Percentiles rank a stretch among this genome's conserved stretches.
phyloP scores from a whole-genome alignment of 805 yeast genomes.

The Schizosaccharomyces lindneri region DNA sequence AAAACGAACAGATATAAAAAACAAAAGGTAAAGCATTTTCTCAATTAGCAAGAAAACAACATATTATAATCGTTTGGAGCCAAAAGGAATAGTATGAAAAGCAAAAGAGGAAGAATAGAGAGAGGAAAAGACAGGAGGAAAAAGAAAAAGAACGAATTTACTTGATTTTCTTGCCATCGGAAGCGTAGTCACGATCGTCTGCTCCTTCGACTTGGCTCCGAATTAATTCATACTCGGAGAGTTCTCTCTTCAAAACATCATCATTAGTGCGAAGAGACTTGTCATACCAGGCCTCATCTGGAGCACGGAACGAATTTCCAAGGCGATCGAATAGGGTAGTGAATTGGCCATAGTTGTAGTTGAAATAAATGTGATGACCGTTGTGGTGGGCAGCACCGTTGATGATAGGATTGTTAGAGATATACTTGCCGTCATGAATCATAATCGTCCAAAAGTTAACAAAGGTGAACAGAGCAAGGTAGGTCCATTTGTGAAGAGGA shows the following conservation, averaged over 20 bases:
- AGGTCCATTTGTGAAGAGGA: conserved; percentile 75
- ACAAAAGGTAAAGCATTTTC: too few relatives aligned
- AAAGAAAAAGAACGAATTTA: background rate
- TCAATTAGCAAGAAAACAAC: too few relatives aligned
- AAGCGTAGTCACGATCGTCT: conserved; percentile 6
- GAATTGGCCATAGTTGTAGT: conserved; percentile 94
- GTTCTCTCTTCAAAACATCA: conserved; percentile 46
- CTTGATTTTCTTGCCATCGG: background rate
- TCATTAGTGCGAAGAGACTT: conserved; percentile 30
- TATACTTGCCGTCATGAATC: conserved; percentile 94
- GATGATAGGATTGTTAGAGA: conserved; percentile 77
- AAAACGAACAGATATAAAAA: too few relatives aligned
- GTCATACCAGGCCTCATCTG: conserved; percentile 68
- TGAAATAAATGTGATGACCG: conserved; percentile 85
- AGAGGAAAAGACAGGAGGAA: too few relatives aligned
- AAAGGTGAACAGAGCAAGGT: conserved; percentile 63
- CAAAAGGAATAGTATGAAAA: too few relatives aligned
- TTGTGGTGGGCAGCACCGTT: conserved; percentile 99
- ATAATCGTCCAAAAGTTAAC: conserved; percentile 96
- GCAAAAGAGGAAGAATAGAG: too few relatives aligned
- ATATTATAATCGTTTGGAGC: too few relatives aligned
- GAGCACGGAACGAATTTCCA: conserved; percentile 79
- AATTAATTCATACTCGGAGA: conserved; percentile 49
- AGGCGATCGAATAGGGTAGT: conserved; percentile 95
- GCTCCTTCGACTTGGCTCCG: conserved; percentile 61